These are phyloP conservation scores for Trifolium repens DNA, from an alignment of 306 rosid genomes.

Conservation along the genomic window DNA sequence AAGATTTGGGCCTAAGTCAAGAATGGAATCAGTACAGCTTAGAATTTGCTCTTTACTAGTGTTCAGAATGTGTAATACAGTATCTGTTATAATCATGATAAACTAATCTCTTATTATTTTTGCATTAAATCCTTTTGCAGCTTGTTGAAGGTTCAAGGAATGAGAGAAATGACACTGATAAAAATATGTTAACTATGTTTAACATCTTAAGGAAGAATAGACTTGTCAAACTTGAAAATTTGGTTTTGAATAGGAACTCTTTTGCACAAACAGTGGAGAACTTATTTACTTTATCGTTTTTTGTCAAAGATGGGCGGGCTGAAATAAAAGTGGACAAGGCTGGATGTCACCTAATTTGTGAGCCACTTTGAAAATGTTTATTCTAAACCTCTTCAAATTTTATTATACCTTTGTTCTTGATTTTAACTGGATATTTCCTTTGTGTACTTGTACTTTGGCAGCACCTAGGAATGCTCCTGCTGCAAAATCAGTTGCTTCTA, in stretches of 20 bases:
- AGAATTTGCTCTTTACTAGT: not conserved
- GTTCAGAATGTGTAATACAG: constrained; percentile 11
- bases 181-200: constrained; percentile 52
- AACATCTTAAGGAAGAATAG: constrained; percentile 50
- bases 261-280: constrained; percentile 64
- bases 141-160: constrained; percentile 38
- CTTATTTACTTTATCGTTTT: constrained; percentile 57
- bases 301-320: constrained; percentile 62
- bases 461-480: constrained; percentile 64
- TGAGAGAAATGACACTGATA: constrained; percentile 48
- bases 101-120: not conserved
- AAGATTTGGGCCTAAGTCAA: not conserved
- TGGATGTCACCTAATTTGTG: constrained; percentile 55
- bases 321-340: constrained; percentile 51
- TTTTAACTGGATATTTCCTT: not conserved
- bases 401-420: not conserved
- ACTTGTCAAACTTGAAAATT: constrained; percentile 51
- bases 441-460: constrained; percentile 29
- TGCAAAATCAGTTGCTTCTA: constrained; percentile 43
- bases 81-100: not conserved
- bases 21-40: not conserved
- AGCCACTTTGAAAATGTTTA: constrained; percentile 40
- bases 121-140: constrained; percentile 38
- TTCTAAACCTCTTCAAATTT: not conserved
- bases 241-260: constrained; percentile 59